phyloP scores from a whole-genome alignment of 352 stramenopile genomes.

The Phytophthora rubi region DNA sequence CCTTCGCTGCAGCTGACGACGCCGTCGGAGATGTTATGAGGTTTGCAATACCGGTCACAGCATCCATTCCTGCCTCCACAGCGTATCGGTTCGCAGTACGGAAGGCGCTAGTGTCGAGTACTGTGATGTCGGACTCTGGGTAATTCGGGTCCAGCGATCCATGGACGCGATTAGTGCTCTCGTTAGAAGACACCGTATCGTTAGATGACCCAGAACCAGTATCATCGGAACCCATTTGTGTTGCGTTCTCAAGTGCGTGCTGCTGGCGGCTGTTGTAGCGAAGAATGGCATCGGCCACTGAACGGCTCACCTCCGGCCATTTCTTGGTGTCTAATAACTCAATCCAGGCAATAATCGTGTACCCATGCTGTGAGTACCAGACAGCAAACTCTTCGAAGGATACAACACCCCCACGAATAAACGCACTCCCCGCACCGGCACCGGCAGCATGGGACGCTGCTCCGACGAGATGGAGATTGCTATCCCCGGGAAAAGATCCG shows the following conservation, averaged over 20 bases:
- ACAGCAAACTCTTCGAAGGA: constrained; percentile 86
- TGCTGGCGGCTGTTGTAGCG: constrained; percentile 80
- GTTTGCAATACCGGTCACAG: constrained; percentile 60
- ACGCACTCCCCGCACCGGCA: constrained; percentile 68
- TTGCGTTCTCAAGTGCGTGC: constrained; percentile 53
- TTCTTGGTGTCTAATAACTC: constrained; percentile 87
- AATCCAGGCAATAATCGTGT: constrained; percentile 88
- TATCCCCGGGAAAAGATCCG: constrained; percentile 70
- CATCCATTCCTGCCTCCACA: constrained; percentile 58
- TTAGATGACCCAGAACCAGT: constrained; percentile 64
- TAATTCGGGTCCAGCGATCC: constrained; percentile 55
- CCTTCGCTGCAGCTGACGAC: constrained; percentile 49
- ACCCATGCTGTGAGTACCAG: constrained; percentile 87
- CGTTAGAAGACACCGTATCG: constrained; percentile 73
- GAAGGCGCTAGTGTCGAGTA: constrained; percentile 40
- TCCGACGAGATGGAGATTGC: constrained; percentile 59
- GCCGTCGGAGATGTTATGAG: constrained; percentile 63
- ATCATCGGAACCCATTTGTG: constrained; percentile 44
- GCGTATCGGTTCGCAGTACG: constrained; percentile 42
- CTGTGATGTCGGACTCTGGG: constrained; percentile 50
- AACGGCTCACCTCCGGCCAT: constrained; percentile 71
- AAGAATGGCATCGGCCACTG: constrained; percentile 76
- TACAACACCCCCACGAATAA: constrained; percentile 76
- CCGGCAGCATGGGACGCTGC: constrained; percentile 60
- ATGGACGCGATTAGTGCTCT: constrained; percentile 46